Base-by-base conservation (phyloP, 2,329 filamentous ascomycete genomes). In the Colletotrichum limetticola region DNA sequence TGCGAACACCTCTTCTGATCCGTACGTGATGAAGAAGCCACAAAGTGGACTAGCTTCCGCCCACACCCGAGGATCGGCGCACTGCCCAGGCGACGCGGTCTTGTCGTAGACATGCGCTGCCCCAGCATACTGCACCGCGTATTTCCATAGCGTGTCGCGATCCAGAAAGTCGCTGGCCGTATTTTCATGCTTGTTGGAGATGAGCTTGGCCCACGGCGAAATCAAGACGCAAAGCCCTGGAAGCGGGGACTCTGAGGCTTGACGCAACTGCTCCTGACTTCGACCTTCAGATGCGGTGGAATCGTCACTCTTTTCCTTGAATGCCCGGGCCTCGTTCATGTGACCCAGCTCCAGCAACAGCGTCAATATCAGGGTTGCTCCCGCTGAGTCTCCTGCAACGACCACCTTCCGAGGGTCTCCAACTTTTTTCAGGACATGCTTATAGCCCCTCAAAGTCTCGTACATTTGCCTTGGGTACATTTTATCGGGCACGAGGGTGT, bases 371-470 rank as follows among this genome's bases (percentile, higher is more conserved):
- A 97, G 83, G 1, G 92, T 92, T 19, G 89, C 94, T 5, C 94
- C 94, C 1, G 94, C 94, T 1, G 94, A 96, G 80, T 97, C 94
- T 6, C 94, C 94, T 60, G 89, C 90, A 4, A 97, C 88, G 74
- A 91, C 92, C 30, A 97, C 87, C 53, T 87, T 90, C 2, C 89
- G 88, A 0, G 91, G 85, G 52, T 92, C 87, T 26, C 83, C 81
- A 30, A 88, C 88, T 4, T 89, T 84, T 6, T 88, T 87, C 2
- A 95, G 83, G 8, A 94, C 88, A 77, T 95, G 91, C 74, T 90
- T 88, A 81, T 96, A 97, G 1, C 91, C 94, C 60, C 88, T 86
- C 5, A 93, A 81, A 0, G 91, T 89, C 83, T 97, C 90, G 57
- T 92, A 86, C 12, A 95, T 83, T 81, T 97, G 94, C 2, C 86